These are phyloP conservation scores for Fusarium odoratissimum DNA, from an alignment of 2,329 filamentous ascomycete species.

Conservation along the genomic window DNA sequence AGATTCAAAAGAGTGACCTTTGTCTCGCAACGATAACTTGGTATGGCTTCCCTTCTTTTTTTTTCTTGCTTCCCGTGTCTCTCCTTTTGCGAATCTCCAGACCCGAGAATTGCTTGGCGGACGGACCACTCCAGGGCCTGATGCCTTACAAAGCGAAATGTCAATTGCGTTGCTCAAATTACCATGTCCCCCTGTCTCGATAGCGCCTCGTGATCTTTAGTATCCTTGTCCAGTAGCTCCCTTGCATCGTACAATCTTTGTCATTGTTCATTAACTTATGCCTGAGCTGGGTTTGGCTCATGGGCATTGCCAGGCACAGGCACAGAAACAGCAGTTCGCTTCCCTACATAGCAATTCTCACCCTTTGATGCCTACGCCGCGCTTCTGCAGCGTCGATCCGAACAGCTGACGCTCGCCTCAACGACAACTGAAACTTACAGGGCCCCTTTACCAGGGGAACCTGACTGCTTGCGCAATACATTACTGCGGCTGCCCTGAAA, in stretches of 20 bases:
- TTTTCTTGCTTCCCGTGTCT: constrained; percentile 10
- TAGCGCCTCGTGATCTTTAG: constrained; percentile 44
- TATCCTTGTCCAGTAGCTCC: constrained; percentile 39
- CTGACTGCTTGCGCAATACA: neutral
- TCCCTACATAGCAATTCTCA: constrained; percentile 15
- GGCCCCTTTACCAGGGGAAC: constrained; percentile 18
- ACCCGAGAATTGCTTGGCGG: constrained; percentile 13
- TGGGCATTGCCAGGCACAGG: neutral
- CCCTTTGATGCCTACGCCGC: constrained; percentile 17
- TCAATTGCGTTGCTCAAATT: constrained; percentile 34
- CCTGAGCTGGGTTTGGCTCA: neutral
- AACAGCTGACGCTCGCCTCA: constrained; percentile 33
- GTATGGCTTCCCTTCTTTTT: neutral
- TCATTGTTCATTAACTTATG: constrained; percentile 8
- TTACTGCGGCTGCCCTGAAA: neutral
- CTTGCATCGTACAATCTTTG: constrained; percentile 30
- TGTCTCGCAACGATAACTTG: neutral
- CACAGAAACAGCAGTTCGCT: constrained; percentile 5
- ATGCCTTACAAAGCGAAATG: constrained; percentile 8
- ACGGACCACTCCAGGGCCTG: constrained; percentile 1
- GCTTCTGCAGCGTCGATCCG: constrained; percentile 33
- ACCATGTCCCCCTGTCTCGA: constrained; percentile 39
- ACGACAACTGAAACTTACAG: constrained; percentile 36
- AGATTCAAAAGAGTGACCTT: neutral
- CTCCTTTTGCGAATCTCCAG: constrained; percentile 1